phyloP scores from a whole-genome alignment of 2,329 filamentous ascomycete genomes.

The Geosmithia flava region DNA sequence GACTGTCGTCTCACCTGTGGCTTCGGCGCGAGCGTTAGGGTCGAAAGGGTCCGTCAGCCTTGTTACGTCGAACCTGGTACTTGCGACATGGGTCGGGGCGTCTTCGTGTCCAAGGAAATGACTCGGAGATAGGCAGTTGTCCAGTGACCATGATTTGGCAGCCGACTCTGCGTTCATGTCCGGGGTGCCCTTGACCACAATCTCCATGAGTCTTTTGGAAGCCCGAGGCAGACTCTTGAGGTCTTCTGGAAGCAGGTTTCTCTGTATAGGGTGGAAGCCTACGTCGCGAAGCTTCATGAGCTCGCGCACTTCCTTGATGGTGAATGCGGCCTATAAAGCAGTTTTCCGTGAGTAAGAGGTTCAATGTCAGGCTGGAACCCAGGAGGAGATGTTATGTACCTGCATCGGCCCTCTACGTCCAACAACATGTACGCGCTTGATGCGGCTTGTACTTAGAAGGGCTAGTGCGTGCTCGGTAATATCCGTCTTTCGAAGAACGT shows the following conservation, averaged over 20 bases:
- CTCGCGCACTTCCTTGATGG: slow-evolving; percentile 88
- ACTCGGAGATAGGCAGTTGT: slow-evolving; percentile 72
- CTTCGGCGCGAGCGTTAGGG: slow-evolving; percentile 31
- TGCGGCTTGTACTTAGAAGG: slow-evolving; percentile 55
- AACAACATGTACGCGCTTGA: slow-evolving; percentile 76
- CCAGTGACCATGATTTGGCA: slow-evolving; percentile 66
- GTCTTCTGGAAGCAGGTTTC: slow-evolving; percentile 53
- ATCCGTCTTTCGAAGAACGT: slow-evolving; percentile 67
- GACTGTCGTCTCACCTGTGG: slow-evolving; percentile 34
- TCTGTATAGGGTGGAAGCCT: slow-evolving; percentile 57
- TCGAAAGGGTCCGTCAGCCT: slow-evolving; percentile 42
- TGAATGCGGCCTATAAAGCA: slow-evolving; percentile 63
- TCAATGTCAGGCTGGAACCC: neutral
- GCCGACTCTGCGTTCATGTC: slow-evolving; percentile 11
- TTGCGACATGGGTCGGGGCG: slow-evolving; percentile 38
- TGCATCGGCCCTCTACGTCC: slow-evolving; percentile 83
- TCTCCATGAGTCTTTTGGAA: slow-evolving; percentile 64
- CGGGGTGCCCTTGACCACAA: slow-evolving; percentile 63
- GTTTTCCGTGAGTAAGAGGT: slow-evolving; percentile 1
- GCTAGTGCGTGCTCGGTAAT: slow-evolving; percentile 79
- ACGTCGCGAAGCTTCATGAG: slow-evolving; percentile 66
- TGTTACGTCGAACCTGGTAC: slow-evolving; percentile 56
- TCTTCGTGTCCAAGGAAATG: slow-evolving; percentile 44
- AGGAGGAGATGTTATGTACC: slow-evolving; percentile 26
- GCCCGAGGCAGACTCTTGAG: slow-evolving; percentile 61